phyloP scores from a whole-genome alignment of 139 green algal genomes.

The Yamagishiella unicocca region DNA sequence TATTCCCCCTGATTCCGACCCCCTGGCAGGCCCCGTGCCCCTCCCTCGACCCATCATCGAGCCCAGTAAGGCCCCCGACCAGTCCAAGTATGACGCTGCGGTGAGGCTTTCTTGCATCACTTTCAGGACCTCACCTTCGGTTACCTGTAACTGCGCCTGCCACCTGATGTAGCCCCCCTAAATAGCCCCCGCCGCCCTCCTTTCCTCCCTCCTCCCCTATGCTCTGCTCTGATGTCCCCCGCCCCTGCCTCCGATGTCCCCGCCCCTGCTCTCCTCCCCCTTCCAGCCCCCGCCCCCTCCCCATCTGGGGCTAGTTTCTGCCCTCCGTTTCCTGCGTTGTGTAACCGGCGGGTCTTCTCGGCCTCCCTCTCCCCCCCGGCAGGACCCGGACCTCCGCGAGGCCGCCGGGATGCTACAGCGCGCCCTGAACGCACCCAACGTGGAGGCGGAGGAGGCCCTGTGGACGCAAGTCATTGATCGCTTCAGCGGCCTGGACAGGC shows the following conservation, averaged over 20 bases:
- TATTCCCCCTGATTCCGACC: neutral
- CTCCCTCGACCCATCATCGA: constrained; percentile 47
- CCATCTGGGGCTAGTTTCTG: too few species aligned
- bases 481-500: constrained; percentile 68
- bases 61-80: constrained; percentile 73
- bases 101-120: too few species aligned
- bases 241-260: too few species aligned
- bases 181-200: too few species aligned
- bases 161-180: too few species aligned
- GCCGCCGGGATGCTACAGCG: constrained; percentile 81
- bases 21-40: neutral
- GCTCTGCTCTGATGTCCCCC: too few species aligned
- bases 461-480: constrained; percentile 73
- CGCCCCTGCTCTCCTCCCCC: too few species aligned
- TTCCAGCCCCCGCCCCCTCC: neutral
- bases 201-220: neutral
- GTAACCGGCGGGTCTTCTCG: too few species aligned
- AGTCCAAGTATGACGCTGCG: constrained; percentile 77
- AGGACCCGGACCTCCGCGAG: constrained; percentile 76
- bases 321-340: neutral
- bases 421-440: constrained; percentile 75
- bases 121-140: too few species aligned
- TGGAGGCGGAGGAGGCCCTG: constrained; percentile 80
- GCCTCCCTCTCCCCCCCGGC: neutral
- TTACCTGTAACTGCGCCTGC: too few species aligned